Evolutionary conservation across 441 rosid genomes (phyloP).

Genomic region (Eutrema salsugineum): DNA sequence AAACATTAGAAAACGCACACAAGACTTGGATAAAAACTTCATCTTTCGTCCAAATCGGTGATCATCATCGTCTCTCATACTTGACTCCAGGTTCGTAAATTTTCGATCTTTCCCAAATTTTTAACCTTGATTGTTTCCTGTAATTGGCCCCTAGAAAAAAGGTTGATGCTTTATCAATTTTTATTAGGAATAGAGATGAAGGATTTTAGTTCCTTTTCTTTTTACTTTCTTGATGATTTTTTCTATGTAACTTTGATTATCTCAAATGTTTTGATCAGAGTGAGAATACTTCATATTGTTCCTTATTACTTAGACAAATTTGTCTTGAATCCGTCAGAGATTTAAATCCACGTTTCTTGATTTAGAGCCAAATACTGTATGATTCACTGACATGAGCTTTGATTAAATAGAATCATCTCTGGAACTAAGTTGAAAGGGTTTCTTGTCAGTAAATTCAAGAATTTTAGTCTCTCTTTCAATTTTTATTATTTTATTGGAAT

Average conservation of each 20-base stretch:
- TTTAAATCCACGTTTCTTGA: background rate
- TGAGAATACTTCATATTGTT: background rate
- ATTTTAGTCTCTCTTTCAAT: background rate
- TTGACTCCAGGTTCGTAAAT: conserved; percentile 12
- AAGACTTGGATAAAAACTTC: background rate
- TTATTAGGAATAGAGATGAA: background rate
- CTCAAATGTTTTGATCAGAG: background rate
- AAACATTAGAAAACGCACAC: background rate
- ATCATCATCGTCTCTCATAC: background rate
- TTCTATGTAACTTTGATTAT: background rate
- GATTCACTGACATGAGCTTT: background rate
- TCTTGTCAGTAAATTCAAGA: background rate
- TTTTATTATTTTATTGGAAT: background rate
- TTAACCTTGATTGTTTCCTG: background rate
- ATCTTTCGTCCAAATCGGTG: background rate
- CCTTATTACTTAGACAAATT: background rate
- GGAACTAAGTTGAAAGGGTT: background rate
- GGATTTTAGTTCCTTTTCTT: background rate
- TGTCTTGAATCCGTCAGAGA: background rate
- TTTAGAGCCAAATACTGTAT: background rate
- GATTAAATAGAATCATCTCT: background rate
- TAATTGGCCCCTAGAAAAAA: background rate
- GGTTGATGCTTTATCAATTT: background rate
- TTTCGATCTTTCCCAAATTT: background rate
- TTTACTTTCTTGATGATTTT: background rate